Evolutionary conservation across 495 filamentous ascomycete species (phyloP).

Genomic region (Podospora fimiseda): DNA sequence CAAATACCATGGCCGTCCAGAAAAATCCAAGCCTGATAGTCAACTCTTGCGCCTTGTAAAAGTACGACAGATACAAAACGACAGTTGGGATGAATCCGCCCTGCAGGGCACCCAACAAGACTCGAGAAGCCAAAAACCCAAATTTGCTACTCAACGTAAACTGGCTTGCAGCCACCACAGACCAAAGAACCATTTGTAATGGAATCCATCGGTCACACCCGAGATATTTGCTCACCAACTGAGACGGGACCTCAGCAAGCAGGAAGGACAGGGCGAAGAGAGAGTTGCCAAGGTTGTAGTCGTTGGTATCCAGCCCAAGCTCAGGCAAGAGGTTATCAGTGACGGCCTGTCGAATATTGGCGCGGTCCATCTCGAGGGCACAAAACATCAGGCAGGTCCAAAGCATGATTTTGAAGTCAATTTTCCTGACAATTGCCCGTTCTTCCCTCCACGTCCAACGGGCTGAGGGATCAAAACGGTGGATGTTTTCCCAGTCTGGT

Average conservation of each 20-base stretch:
- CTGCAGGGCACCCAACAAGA: slow-evolving; percentile 55
- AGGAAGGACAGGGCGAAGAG: slow-evolving; percentile 66
- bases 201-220: slow-evolving; percentile 81
- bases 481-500: slow-evolving; percentile 46
- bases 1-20: slow-evolving; percentile 48
- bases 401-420: slow-evolving; percentile 32
- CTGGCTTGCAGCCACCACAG: slow-evolving; percentile 61
- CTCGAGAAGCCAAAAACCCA: slow-evolving; percentile 55
- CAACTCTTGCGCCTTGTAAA: slow-evolving; percentile 61
- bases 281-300: slow-evolving; percentile 69
- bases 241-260: slow-evolving; percentile 66
- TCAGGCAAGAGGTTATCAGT: slow-evolving; percentile 52
- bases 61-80: slow-evolving; percentile 63
- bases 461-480: slow-evolving; percentile 69
- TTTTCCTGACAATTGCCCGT: slow-evolving; percentile 53
- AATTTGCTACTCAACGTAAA: slow-evolving; percentile 50
- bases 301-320: slow-evolving; percentile 48
- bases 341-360: slow-evolving; percentile 50
- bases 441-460: slow-evolving; percentile 68
- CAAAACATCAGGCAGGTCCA: slow-evolving; percentile 61
- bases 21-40: slow-evolving; percentile 58
- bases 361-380: slow-evolving; percentile 51
- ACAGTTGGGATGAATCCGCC: slow-evolving; percentile 56
- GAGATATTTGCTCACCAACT: slow-evolving; percentile 64
- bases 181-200: slow-evolving; percentile 72